These are phyloP conservation scores for Mortierella sp. DNA, from an alignment of 371 early-diverging fungal species.

Conservation along the genomic window DNA sequence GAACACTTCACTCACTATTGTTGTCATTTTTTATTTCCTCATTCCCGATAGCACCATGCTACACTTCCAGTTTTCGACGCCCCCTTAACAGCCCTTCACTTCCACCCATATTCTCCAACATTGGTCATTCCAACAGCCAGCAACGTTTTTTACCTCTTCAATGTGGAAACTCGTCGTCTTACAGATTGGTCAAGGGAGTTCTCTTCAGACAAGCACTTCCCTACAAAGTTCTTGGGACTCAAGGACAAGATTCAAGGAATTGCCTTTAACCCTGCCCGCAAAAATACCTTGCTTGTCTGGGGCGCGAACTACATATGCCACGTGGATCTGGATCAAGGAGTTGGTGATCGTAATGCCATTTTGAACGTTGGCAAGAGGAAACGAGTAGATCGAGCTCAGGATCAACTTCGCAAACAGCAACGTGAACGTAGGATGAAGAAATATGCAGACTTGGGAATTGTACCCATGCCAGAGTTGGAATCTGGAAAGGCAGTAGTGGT, in stretches of 20 bases:
- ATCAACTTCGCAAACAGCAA: conserved; percentile 54
- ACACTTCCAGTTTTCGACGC: conserved; percentile 77
- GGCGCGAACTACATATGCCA: conserved; percentile 80
- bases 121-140: conserved; percentile 75
- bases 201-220: conserved; percentile 69
- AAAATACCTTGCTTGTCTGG: conserved; percentile 75
- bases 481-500: conserved; percentile 36
- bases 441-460: conserved; percentile 37
- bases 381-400: conserved; percentile 61
- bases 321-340: conserved; percentile 74
- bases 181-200: conserved; percentile 86
- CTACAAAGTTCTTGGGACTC: conserved; percentile 67
- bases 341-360: conserved; percentile 59
- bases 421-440: conserved; percentile 57
- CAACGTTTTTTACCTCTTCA: conserved; percentile 84
- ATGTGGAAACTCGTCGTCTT: conserved; percentile 75
- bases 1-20: not conserved
- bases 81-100: conserved; percentile 80
- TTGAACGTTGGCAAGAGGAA: conserved; percentile 69
- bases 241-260: conserved; percentile 82
- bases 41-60: conserved; percentile 65
- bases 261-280: conserved; percentile 75
- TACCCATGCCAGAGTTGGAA: conserved; percentile 45
- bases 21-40: not conserved
- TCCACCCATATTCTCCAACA: conserved; percentile 75